phyloP scores from a whole-genome alignment of 192 early-diverging fungal genomes.

The Gaertneriomyces sp. region DNA sequence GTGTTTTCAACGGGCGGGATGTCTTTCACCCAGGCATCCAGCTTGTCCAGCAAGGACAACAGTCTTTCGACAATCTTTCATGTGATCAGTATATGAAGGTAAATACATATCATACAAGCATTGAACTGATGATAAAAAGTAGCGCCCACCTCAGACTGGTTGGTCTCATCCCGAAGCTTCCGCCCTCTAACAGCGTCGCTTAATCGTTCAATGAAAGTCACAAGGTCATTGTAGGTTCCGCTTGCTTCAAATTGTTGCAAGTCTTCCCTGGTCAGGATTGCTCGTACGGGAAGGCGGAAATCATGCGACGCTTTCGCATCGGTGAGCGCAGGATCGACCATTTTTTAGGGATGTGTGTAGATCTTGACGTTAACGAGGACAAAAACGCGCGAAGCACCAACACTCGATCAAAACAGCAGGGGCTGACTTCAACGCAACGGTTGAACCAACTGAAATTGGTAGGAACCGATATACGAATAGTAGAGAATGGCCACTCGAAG shows the following conservation, averaged over 20 bases:
- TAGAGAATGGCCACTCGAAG: too few relatives aligned
- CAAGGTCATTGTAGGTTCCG: conserved; percentile 55
- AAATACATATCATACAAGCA: neutral
- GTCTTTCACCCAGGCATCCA: conserved; percentile 57
- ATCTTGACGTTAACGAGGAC: too few relatives aligned
- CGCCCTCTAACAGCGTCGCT: conserved; percentile 70
- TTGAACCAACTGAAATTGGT: too few relatives aligned
- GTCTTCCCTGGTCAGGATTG: conserved; percentile 82
- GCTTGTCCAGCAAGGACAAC: conserved; percentile 59
- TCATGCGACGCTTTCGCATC: too few relatives aligned
- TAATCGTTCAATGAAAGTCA: conserved; percentile 68
- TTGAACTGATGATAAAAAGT: neutral
- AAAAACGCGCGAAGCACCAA: too few relatives aligned
- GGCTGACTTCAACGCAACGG: too few relatives aligned
- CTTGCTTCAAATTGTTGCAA: conserved; percentile 71
- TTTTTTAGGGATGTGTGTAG: too few relatives aligned
- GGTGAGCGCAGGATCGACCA: too few relatives aligned
- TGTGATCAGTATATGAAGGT: neutral
- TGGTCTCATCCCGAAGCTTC: conserved; percentile 31
- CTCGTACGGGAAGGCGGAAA: conserved; percentile 28
- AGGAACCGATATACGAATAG: too few relatives aligned
- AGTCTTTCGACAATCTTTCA: conserved; percentile 50
- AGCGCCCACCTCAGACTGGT: neutral
- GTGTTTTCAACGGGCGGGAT: conserved; percentile 72
- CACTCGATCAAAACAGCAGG: too few relatives aligned